Conservation (phyloP, 2,329 filamentous ascomycete species). For the Lasiodiplodia theobromae region DNA sequence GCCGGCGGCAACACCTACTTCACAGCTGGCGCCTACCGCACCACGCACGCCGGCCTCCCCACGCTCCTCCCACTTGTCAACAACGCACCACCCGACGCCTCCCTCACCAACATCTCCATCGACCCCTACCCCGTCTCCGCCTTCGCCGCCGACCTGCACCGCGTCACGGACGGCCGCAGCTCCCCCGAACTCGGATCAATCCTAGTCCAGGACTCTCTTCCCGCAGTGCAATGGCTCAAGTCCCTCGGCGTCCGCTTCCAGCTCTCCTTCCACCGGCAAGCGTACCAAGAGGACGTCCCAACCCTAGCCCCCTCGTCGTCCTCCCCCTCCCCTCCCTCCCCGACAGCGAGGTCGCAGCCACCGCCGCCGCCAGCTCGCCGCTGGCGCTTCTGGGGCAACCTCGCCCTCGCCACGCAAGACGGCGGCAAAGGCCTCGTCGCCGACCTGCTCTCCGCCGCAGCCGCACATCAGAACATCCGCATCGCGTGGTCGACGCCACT, state of each 20-base stretch:
- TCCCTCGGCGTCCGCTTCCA: conserved; percentile 61
- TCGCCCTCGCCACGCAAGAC: conserved; percentile 65
- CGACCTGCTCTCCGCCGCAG: conserved; percentile 56
- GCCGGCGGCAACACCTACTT: conserved; percentile 71
- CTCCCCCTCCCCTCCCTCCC: too few species aligned
- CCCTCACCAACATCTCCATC: conserved; percentile 62
- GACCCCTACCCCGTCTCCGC: conserved; percentile 61
- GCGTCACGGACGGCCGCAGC: conserved; percentile 63
- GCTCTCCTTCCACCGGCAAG: conserved; percentile 70
- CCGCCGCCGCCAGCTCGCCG: not conserved
- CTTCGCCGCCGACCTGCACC: conserved; percentile 63
- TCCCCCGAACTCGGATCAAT: conserved; percentile 57
- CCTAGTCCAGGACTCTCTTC: conserved; percentile 61
- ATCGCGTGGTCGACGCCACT: conserved; percentile 58
- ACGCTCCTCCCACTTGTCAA: conserved; percentile 69
- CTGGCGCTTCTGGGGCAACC: conserved; percentile 70
- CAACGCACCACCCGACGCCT: conserved; percentile 54
- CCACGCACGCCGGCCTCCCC: conserved; percentile 60
- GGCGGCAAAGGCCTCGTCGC: conserved; percentile 66
- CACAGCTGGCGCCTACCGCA: conserved; percentile 70
- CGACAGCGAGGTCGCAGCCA: conserved; percentile 47
- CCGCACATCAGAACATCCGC: conserved; percentile 48
- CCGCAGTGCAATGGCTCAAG: conserved; percentile 63
- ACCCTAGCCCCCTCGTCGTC: too few species aligned
- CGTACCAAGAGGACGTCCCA: conserved; percentile 53